Evolutionary conservation across 2,329 filamentous ascomycete species (phyloP).

Genomic region (Huntiella decipiens): DNA sequence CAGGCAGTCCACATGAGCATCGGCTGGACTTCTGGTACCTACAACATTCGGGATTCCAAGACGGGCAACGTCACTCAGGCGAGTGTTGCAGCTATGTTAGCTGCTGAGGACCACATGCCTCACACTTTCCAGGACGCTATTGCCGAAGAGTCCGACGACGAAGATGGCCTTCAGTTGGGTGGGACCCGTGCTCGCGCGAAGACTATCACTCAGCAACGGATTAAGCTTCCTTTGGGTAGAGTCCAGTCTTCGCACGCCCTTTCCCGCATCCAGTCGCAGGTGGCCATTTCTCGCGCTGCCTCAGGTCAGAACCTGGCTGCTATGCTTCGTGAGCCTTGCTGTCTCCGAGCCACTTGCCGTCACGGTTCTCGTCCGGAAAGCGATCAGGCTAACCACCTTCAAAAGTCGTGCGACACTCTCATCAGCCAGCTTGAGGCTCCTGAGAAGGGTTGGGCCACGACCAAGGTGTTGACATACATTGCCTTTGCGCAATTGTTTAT

Average conservation of each 20-base stretch:
- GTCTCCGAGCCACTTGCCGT: not conserved
- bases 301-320: too few relatives aligned
- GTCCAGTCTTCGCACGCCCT: not conserved
- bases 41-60: not conserved
- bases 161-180: not conserved
- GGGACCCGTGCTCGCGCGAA: not conserved
- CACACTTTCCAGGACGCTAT: not conserved
- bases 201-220: not conserved
- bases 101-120: not conserved
- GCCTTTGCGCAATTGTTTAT: not conserved
- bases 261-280: not conserved
- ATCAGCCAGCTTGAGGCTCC: not conserved
- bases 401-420: not conserved
- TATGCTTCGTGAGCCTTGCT: not conserved
- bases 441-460: not conserved
- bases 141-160: not conserved
- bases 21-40: conserved; percentile 23
- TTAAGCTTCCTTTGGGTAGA: not conserved
- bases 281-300: not conserved
- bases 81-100: not conserved
- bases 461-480: not conserved
- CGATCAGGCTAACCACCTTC: not conserved
- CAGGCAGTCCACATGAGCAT: conserved; percentile 40
- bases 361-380: not conserved
- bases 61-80: not conserved